A percentile compares a stretch with the other conserved stretches of the same genome.
phyloP scores from a whole-genome alignment of 1,284 basidiomycete genomes.

The Pterulicium gracile region DNA sequence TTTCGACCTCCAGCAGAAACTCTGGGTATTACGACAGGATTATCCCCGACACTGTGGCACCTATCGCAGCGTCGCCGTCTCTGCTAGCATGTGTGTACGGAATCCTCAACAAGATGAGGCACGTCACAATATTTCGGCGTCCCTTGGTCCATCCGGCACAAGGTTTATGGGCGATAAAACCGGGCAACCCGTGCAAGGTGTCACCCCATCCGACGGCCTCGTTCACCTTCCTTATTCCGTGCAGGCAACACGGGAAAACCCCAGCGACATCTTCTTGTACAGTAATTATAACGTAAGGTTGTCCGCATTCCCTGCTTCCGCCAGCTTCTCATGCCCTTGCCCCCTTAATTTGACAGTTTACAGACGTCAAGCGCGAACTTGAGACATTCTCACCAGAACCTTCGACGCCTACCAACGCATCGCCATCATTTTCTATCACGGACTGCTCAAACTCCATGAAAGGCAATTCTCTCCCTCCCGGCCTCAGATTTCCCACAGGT shows the following conservation, averaged over 20 bases:
- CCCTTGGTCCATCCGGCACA: constrained; percentile 42
- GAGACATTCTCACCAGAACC: constrained; percentile 77
- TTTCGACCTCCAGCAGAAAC: constrained; percentile 61
- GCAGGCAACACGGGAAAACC: constrained; percentile 58
- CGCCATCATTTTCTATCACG: constrained; percentile 40
- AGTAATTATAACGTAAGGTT: constrained; percentile 79
- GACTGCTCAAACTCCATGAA: constrained; percentile 72
- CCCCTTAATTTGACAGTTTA: constrained; percentile 51
- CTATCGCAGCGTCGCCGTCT: constrained; percentile 82
- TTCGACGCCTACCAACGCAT: constrained; percentile 33
- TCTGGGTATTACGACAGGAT: constrained; percentile 71
- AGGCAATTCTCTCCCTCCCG: constrained; percentile 74
- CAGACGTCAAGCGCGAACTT: constrained; percentile 87
- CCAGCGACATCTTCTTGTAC: constrained; percentile 72
- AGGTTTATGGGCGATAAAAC: constrained; percentile 42
- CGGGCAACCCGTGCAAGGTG: constrained; percentile 19
- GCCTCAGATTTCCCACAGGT: constrained; percentile 88
- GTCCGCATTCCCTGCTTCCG: constrained; percentile 3
- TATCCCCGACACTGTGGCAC: constrained; percentile 88
- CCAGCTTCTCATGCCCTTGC: constrained; percentile 6
- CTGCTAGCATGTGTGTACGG: constrained; percentile 56
- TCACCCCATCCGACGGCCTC: constrained; percentile 49
- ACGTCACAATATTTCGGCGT: constrained; percentile 24
- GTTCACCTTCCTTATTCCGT: constrained; percentile 69
- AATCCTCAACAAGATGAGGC: constrained; percentile 52